Percentiles rank a stretch among this genome's conserved stretches.
These are phyloP conservation scores for Purpureocillium lavendulum DNA, from an alignment of 2,329 filamentous ascomycete species.

Conservation along the genomic window DNA sequence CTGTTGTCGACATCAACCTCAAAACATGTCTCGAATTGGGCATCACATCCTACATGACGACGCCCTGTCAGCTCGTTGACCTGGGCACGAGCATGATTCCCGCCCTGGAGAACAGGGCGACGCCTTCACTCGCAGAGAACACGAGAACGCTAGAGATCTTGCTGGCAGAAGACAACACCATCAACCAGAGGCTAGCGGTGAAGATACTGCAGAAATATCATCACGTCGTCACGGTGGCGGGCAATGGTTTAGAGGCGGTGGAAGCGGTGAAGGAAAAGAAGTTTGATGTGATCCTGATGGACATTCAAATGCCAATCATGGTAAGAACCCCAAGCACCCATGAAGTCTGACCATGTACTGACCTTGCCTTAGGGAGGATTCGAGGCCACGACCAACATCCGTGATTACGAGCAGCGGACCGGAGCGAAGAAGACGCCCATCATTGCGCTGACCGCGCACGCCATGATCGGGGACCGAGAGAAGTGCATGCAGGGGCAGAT, in stretches of 20 bases:
- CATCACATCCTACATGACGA: constrained; percentile 97
- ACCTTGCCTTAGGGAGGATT: constrained; percentile 63
- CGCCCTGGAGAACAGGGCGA: constrained; percentile 84
- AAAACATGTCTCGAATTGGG: constrained; percentile 90
- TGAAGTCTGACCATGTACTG: constrained; percentile 25
- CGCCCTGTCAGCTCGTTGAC: constrained; percentile 86
- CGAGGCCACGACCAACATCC: constrained; percentile 91
- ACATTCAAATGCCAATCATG: constrained; percentile 99
- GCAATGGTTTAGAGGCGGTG: constrained; percentile 87
- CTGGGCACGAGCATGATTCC: constrained; percentile 93
- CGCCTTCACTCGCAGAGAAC: constrained; percentile 83
- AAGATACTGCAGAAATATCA: constrained; percentile 98
- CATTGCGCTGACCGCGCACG: constrained; percentile 92
- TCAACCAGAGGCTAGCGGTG: constrained; percentile 90
- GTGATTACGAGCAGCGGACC: constrained; percentile 82
- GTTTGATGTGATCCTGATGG: constrained; percentile 97
- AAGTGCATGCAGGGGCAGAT: constrained; percentile 98
- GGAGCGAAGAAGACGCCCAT: constrained; percentile 81
- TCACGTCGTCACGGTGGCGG: constrained; percentile 82
- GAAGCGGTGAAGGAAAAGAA: constrained; percentile 82
- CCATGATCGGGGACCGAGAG: constrained; percentile 96
- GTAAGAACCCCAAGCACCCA: constrained; percentile 42
- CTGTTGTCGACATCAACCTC: constrained; percentile 79
- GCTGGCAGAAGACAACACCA: constrained; percentile 92
- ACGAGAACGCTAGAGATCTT: constrained; percentile 93